Evolutionary conservation across 1,139 yeast species (phyloP).

Genomic region (Candida albicans): DNA sequence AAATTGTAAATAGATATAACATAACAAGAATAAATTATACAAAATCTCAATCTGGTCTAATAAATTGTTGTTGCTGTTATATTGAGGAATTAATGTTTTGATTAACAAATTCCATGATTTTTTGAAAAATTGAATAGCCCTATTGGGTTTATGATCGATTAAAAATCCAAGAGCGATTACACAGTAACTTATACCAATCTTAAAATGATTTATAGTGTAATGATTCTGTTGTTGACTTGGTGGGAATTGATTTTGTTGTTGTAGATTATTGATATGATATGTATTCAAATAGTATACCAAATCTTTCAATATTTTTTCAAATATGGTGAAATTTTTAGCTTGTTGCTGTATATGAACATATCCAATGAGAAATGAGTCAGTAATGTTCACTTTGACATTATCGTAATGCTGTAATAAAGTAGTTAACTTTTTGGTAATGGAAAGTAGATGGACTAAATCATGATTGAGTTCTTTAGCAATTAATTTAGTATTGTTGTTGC

Average conservation of each 20-base stretch:
- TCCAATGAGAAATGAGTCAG: slow-evolving; percentile 37
- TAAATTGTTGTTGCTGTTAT: slow-evolving; percentile 34
- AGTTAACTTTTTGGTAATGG: slow-evolving; percentile 34
- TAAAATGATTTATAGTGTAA: slow-evolving; percentile 21
- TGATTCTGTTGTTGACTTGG: slow-evolving; percentile 1
- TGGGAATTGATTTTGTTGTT: background rate
- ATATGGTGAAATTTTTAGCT: slow-evolving; percentile 22
- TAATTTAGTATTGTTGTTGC: slow-evolving; percentile 1
- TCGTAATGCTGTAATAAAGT: slow-evolving; percentile 15
- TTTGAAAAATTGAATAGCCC: slow-evolving; percentile 35
- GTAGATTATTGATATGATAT: slow-evolving; percentile 10
- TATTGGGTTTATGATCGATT: slow-evolving; percentile 18
- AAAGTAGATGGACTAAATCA: slow-evolving; percentile 34
- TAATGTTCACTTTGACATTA: slow-evolving; percentile 14
- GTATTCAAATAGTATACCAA: slow-evolving; percentile 29
- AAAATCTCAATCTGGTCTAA: slow-evolving; percentile 44
- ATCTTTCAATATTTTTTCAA: slow-evolving; percentile 24
- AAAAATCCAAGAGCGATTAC: slow-evolving; percentile 28
- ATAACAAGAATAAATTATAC: slow-evolving; percentile 32
- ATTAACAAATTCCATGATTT: slow-evolving; percentile 48
- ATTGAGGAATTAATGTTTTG: slow-evolving; percentile 43
- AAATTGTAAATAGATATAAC: slow-evolving; percentile 31
- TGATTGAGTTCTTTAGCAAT: slow-evolving; percentile 16
- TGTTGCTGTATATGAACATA: slow-evolving; percentile 24
- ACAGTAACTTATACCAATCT: slow-evolving; percentile 29